These are phyloP conservation scores for Colletotrichum ledebouriae DNA, from an alignment of 2,329 filamentous ascomycete species.

Conservation along the genomic window DNA sequence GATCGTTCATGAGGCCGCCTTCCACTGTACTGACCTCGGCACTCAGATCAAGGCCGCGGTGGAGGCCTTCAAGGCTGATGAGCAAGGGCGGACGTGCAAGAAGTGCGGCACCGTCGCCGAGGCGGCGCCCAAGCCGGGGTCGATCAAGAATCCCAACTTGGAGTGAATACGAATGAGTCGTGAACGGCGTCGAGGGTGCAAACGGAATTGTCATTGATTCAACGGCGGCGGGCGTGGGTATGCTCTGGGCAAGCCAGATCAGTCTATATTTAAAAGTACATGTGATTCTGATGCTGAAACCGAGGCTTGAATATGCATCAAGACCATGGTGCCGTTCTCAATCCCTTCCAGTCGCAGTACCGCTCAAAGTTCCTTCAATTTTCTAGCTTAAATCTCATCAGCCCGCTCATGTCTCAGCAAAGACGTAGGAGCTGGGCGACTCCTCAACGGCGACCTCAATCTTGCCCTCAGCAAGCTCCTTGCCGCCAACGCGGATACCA, in stretches of 20 bases:
- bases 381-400: not conserved
- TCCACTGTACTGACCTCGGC: conserved; percentile 90
- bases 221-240: not conserved
- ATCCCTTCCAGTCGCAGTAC: not conserved
- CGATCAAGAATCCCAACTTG: conserved; percentile 71
- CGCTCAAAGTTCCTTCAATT: conserved; percentile 2
- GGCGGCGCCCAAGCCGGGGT: conserved; percentile 72
- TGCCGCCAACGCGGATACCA: conserved; percentile 82
- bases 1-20: conserved; percentile 86
- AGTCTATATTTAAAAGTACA: conserved; percentile 34
- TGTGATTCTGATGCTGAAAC: conserved; percentile 20
- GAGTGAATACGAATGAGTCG: conserved; percentile 45
- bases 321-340: not conserved
- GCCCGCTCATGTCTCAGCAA: conserved; percentile 73
- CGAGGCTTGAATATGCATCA: not conserved
- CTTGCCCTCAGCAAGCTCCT: conserved; percentile 85
- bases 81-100: conserved; percentile 79
- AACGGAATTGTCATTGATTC: too few species aligned
- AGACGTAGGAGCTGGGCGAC: conserved; percentile 81
- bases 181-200: not conserved
- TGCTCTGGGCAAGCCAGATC: conserved; percentile 31
- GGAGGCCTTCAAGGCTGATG: conserved; percentile 78
- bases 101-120: conserved; percentile 83
- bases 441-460: conserved; percentile 89
- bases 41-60: conserved; percentile 96